phyloP scores from a whole-genome alignment of 306 rosid genomes.

The Prinsepia uniflora region DNA sequence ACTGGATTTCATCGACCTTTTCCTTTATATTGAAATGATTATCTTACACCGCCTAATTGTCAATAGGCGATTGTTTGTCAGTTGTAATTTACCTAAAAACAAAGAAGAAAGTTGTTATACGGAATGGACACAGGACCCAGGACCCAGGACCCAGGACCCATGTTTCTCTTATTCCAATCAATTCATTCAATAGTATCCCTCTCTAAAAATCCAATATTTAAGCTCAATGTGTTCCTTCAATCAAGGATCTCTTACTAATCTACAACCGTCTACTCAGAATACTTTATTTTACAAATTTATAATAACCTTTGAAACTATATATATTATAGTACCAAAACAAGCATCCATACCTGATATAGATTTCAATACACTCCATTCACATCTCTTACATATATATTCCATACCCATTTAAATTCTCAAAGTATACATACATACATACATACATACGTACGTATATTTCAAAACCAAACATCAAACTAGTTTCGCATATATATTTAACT shows the following conservation, averaged over 20 bases:
- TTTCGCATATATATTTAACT: not conserved
- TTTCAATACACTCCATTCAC: not conserved
- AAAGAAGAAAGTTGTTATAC: not conserved
- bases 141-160: not conserved
- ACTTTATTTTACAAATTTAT: too few relatives aligned
- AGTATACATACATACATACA: not conserved
- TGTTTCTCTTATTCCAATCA: not conserved
- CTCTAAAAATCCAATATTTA: too few relatives aligned
- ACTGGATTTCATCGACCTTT: too few relatives aligned
- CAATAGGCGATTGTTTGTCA: too few relatives aligned
- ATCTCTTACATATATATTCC: not conserved
- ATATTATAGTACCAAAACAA: not conserved
- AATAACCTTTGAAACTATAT: too few relatives aligned
- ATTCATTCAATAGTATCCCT: too few relatives aligned
- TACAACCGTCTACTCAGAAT: too few relatives aligned
- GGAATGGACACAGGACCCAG: not conserved
- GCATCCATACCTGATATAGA: not conserved
- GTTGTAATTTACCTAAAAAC: not conserved
- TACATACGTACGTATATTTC: not conserved
- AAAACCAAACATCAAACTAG: conserved; percentile 6
- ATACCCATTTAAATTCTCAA: too few relatives aligned
- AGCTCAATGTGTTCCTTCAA: conserved; percentile 13
- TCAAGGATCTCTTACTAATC: conserved; percentile 16
- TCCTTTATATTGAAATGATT: too few relatives aligned
- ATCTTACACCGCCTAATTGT: too few relatives aligned